A percentile compares a stretch with the other conserved stretches of the same genome.
Conservation (phyloP, 768 basidiomycete genomes). For the Leccinum olivaceopallidum region DNA sequence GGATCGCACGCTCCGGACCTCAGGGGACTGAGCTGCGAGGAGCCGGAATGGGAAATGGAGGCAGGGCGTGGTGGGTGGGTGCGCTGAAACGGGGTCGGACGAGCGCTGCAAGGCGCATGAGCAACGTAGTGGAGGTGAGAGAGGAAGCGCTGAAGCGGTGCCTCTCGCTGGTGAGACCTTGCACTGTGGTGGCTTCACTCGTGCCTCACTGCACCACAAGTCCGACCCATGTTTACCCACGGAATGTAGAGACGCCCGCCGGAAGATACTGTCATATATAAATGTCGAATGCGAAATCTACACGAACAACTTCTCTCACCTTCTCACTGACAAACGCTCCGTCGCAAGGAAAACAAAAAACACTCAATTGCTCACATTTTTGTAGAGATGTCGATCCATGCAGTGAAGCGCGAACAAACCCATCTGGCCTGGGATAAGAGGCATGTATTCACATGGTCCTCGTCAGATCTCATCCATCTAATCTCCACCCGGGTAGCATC, state of each 20-base stretch:
- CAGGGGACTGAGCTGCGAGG: too few relatives aligned
- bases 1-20: too few relatives aligned
- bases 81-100: too few relatives aligned
- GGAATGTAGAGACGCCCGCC: not conserved
- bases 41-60: too few relatives aligned
- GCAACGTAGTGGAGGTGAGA: too few relatives aligned
- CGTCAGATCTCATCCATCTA: not conserved
- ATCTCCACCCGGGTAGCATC: constrained; percentile 38
- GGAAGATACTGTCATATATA: not conserved
- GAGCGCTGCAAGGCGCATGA: too few relatives aligned
- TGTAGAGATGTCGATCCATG: constrained; percentile 47
- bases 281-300: not conserved
- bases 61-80: too few relatives aligned
- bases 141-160: too few relatives aligned
- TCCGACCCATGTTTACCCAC: too few relatives aligned
- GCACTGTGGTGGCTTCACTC: too few relatives aligned
- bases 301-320: not conserved
- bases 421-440: constrained; percentile 65
- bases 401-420: constrained; percentile 49
- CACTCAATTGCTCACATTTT: not conserved
- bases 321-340: not conserved
- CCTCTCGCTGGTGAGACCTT: too few relatives aligned
- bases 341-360: not conserved
- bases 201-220: too few relatives aligned
- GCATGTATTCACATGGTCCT: constrained; percentile 28